These are phyloP conservation scores for Noccaea bulbosa DNA, from an alignment of 345 rosid genomes.

Conservation along the genomic window DNA sequence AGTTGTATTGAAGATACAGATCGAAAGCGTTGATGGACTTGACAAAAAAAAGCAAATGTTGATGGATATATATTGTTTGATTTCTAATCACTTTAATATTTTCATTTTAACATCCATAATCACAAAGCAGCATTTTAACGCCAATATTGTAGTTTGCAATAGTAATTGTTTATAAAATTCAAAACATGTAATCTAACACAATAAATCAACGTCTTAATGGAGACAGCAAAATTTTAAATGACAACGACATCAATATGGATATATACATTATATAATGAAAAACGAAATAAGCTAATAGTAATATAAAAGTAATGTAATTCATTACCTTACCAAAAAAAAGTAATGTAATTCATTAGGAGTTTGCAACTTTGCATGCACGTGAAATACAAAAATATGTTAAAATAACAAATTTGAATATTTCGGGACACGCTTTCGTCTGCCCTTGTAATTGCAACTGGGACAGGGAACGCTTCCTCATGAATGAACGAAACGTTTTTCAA, in stretches of 20 bases:
- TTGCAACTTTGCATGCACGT: conserved; percentile 35
- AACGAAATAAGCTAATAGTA: not conserved
- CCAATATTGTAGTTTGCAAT: not conserved
- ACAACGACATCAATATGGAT: conserved; percentile 10
- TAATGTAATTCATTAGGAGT: conserved; percentile 4
- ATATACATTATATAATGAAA: not conserved
- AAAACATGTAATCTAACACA: not conserved
- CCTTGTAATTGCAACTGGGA: conserved; percentile 18
- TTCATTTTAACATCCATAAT: not conserved
- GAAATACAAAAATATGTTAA: conserved; percentile 8
- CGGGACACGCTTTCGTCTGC: conserved; percentile 30
- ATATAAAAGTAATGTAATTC: not conserved
- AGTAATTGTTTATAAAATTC: not conserved
- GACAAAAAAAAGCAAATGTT: not conserved
- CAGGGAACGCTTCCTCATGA: conserved; percentile 29
- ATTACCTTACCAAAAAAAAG: no score
- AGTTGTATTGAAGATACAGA: not conserved
- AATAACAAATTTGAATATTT: not conserved
- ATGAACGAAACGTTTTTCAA: conserved; percentile 22
- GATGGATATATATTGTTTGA: not conserved
- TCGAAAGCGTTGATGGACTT: no score
- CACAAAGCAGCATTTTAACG: not conserved
- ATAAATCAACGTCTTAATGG: not conserved
- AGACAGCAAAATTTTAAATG: not conserved
- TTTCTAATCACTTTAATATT: conserved; percentile 6